Base-by-base conservation (phyloP, 306 rosid genomes). In the Styphnolobium japonicum region DNA sequence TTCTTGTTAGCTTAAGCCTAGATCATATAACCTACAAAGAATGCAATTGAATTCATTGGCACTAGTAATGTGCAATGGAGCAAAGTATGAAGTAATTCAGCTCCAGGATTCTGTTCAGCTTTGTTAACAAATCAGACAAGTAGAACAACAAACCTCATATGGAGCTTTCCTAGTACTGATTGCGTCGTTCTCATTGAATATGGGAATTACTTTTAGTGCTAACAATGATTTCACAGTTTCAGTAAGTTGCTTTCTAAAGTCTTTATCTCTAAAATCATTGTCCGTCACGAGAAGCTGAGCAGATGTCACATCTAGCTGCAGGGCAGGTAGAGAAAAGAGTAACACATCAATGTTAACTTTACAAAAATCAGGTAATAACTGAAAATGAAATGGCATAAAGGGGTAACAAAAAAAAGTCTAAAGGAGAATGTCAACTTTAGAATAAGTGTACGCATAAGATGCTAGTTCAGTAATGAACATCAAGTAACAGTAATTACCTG, bases 281-380 rank as follows among this genome's bases (percentile, higher is more conserved):
- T 95, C 99, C 0, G 99, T 95, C 71, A 95, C 99, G 62, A 95
- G 98, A 85, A 91, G 96, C 84, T 95, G 99, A 73, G 99, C 99
- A 40, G 94, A 91, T 75, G 98, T 89, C 79, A 95, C 75, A 57
- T 95, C 99, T 75, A 95, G 92, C 99, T 95, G 90, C 86, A 87
- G 36, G 31, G 56, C 29, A 80, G 34, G 67, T 6, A 73, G 77
- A 56, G 71, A 83, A 72, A 82, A 31, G 3, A 46, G 48, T n/a
- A 75, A 63, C 64, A 71, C 71, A 73, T 23, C 31, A 82, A 45
- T 27, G 51, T 49, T 19, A 64, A 73, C 4, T 49, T 29, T 15
- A 69, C 25, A n/a, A 58, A 39, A 57, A 40, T 18, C 53, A 49
- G 36, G 15, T 12, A 76, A 48, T 15, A 71, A 57, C 18, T 0